A percentile compares a stretch with the other conserved stretches of the same genome.
These are phyloP conservation scores for Pseudofabraea citricarpa DNA, from an alignment of 2,329 filamentous ascomycete species.

Conservation along the genomic window DNA sequence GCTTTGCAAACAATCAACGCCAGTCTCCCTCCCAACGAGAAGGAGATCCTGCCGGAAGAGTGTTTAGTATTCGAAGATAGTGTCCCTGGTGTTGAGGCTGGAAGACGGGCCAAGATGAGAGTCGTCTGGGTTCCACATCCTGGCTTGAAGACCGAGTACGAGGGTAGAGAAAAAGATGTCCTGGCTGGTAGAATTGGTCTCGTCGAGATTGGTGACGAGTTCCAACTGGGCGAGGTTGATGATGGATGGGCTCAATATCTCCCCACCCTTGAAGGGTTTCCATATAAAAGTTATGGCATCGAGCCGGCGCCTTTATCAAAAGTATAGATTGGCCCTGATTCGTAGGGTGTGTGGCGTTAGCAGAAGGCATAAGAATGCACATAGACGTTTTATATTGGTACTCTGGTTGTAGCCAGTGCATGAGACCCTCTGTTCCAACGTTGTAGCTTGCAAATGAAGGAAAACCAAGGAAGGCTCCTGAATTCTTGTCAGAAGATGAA, in stretches of 20 bases:
- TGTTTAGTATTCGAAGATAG: slow-evolving; percentile 96
- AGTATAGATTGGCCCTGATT: too few species aligned
- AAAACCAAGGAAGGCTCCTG: too few species aligned
- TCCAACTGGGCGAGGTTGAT: slow-evolving; percentile 37
- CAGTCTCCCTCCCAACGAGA: slow-evolving; percentile 56
- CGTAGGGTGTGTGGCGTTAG: too few species aligned
- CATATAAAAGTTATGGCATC: slow-evolving; percentile 30
- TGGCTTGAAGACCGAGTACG: slow-evolving; percentile 69
- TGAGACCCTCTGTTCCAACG: too few species aligned
- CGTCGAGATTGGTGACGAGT: slow-evolving; percentile 37
- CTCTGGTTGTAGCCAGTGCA: too few species aligned
- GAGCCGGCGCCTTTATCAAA: too few species aligned
- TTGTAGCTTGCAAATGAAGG: too few species aligned
- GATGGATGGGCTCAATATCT: slow-evolving; percentile 35
- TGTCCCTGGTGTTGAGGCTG: slow-evolving; percentile 87
- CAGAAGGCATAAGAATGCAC: too few species aligned
- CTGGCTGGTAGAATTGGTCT: slow-evolving; percentile 56
- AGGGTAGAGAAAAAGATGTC: slow-evolving; percentile 71
- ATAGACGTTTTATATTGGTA: too few species aligned
- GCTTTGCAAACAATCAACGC: slow-evolving; percentile 82
- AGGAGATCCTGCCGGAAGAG: slow-evolving; percentile 71
- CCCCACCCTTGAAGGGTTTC: slow-evolving; percentile 31
- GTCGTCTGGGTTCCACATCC: slow-evolving; percentile 89
- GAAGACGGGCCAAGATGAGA: slow-evolving; percentile 87
- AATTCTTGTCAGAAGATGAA: too few species aligned